Evolutionary conservation across 2,329 filamentous ascomycete genomes (phyloP).

Genomic region (Fragosphaeria purpurea): DNA sequence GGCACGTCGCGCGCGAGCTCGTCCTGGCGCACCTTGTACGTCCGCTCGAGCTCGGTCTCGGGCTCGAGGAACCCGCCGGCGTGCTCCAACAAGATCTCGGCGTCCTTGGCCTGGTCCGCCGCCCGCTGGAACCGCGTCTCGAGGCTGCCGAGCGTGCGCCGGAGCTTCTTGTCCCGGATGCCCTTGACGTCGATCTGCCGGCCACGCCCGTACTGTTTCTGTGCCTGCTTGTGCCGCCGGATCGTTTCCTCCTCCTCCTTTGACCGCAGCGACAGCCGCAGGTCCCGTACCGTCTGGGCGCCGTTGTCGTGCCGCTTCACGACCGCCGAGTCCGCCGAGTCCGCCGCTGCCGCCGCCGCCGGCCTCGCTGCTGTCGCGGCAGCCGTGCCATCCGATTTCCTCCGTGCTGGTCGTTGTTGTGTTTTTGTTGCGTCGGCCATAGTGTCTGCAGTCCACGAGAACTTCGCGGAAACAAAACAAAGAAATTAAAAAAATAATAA

Average conservation of each 20-base stretch:
- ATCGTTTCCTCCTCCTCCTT: conserved; percentile 41
- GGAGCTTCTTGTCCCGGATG: conserved; percentile 83
- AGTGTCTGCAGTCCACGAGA: neutral
- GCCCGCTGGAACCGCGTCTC: conserved; percentile 79
- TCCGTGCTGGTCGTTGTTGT: neutral
- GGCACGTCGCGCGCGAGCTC: conserved; percentile 69
- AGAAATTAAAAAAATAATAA: too few relatives aligned
- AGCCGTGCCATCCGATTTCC: neutral
- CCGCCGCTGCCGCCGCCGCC: neutral
- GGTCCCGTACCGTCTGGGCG: conserved; percentile 37
- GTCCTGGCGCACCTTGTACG: conserved; percentile 84
- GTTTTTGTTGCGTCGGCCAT: conserved; percentile 6
- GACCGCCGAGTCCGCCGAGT: neutral
- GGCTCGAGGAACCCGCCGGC: conserved; percentile 76
- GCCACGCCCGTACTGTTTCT: conserved; percentile 76
- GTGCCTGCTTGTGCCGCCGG: conserved; percentile 49
- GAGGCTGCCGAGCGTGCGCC: conserved; percentile 65
- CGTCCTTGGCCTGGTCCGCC: conserved; percentile 77
- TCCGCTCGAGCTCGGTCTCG: conserved; percentile 79
- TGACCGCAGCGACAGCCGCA: conserved; percentile 41
- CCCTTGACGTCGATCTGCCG: conserved; percentile 53
- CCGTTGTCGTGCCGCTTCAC: conserved; percentile 30
- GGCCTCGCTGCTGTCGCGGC: too few relatives aligned
- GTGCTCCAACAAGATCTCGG: conserved; percentile 88
- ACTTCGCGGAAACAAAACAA: too few relatives aligned